Evolutionary conservation across 257 asterid genomes (phyloP).

Genomic region (Orobanche coerulescens): DNA sequence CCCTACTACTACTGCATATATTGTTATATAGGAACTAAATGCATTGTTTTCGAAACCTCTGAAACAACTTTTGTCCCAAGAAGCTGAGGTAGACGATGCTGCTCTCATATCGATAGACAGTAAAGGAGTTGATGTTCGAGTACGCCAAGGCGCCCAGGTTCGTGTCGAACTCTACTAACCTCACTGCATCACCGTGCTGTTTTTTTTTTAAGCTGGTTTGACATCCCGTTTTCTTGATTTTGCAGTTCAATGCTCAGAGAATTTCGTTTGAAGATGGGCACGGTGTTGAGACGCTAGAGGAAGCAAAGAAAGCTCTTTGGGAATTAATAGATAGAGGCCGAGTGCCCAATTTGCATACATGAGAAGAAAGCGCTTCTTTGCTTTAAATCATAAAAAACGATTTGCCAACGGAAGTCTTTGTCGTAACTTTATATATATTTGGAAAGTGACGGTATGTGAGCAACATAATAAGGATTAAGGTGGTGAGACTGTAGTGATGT

Average conservation of each 20-base stretch:
- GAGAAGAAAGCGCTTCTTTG: constrained; percentile 6
- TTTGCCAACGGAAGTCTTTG: not conserved
- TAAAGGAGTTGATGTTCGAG: constrained; percentile 80
- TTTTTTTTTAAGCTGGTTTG: not conserved
- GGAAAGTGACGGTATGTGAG: not conserved
- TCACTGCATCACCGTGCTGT: not conserved
- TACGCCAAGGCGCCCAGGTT: constrained; percentile 94
- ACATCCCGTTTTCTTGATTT: not conserved
- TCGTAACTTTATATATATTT: not conserved
- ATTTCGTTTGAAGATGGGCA: constrained; percentile 70
- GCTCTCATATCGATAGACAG: constrained; percentile 94
- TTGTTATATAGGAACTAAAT: constrained; percentile 55
- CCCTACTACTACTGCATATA: not conserved
- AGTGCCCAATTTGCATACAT: constrained; percentile 45
- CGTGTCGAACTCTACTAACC: not conserved
- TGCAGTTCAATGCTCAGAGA: constrained; percentile 74
- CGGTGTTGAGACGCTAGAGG: constrained; percentile 67
- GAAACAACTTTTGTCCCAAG: constrained; percentile 71
- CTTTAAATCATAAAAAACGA: not conserved
- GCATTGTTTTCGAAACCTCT: constrained; percentile 77
- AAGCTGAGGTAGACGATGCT: constrained; percentile 82
- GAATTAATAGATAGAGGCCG: constrained; percentile 51
- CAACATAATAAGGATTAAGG: too few relatives aligned
- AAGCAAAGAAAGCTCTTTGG: constrained; percentile 81
- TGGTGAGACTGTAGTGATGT: not conserved